Evolutionary conservation across 2,329 filamentous ascomycete species (phyloP).

Genomic region (Colletotrichum musae): DNA sequence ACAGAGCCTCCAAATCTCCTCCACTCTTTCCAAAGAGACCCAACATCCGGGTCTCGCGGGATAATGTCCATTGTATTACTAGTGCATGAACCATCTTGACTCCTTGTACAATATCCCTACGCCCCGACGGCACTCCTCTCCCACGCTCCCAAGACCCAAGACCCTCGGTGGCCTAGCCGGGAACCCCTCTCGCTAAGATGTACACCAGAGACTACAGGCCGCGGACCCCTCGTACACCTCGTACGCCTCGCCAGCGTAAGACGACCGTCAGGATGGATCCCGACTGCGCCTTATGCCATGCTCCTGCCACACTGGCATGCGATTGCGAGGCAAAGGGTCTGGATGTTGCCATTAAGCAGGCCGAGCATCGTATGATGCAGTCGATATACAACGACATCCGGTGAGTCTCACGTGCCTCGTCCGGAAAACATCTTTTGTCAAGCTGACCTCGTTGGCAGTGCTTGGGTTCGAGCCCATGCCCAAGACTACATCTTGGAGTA

Average conservation of each 20-base stretch:
- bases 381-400: slow-evolving; percentile 74
- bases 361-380: slow-evolving; percentile 75
- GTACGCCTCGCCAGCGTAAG: slow-evolving; percentile 53
- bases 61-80: slow-evolving; percentile 43
- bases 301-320: slow-evolving; percentile 71
- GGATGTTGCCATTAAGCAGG: slow-evolving; percentile 73
- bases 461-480: slow-evolving; percentile 76
- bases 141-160: slow-evolving; percentile 9
- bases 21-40: slow-evolving; percentile 50
- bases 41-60: slow-evolving; percentile 52
- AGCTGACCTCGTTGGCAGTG: slow-evolving; percentile 55
- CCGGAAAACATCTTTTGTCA: slow-evolving; percentile 24
- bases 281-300: slow-evolving; percentile 77
- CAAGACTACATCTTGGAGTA: slow-evolving; percentile 79
- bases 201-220: slow-evolving; percentile 60
- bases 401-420: slow-evolving; percentile 55
- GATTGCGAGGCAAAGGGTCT: slow-evolving; percentile 78
- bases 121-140: slow-evolving; percentile 3
- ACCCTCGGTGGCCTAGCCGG: slow-evolving; percentile 44
- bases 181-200: slow-evolving; percentile 61
- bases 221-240: slow-evolving; percentile 41
- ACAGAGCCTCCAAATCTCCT: slow-evolving; percentile 32
- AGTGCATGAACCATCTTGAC: slow-evolving; percentile 42
- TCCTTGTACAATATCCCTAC: slow-evolving; percentile 50
- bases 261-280: slow-evolving; percentile 75